These are phyloP conservation scores for Bjerkandera adusta DNA, from an alignment of 1,284 basidiomycete genomes.

Conservation along the genomic window DNA sequence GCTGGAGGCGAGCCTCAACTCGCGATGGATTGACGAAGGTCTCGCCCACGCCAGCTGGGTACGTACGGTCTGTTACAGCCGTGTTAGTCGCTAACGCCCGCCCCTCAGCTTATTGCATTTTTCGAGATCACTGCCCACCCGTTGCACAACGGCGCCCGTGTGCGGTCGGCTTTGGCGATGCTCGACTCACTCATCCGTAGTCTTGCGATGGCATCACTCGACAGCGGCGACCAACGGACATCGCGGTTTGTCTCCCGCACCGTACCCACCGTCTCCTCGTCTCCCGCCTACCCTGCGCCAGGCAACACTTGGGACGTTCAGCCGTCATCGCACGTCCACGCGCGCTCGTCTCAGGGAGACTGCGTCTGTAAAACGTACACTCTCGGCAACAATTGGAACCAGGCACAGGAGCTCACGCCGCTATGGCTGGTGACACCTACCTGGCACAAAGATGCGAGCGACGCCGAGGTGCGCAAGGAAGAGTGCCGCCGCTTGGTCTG, in stretches of 20 bases:
- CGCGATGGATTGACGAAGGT: constrained; percentile 67
- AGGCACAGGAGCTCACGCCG: constrained; percentile 51
- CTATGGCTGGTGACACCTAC: constrained; percentile 62
- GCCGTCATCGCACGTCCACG: neutral
- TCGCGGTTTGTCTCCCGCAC: constrained; percentile 46
- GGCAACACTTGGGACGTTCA: constrained; percentile 2
- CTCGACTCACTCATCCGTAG: constrained; percentile 67
- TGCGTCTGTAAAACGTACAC: constrained; percentile 57
- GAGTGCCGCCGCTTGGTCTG: constrained; percentile 71
- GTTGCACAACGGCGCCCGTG: constrained; percentile 48
- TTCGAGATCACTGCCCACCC: constrained; percentile 74
- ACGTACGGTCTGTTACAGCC: constrained; percentile 23
- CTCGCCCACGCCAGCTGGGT: constrained; percentile 77
- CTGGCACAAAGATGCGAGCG: constrained; percentile 58
- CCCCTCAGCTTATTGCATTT: constrained; percentile 55
- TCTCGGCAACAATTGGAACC: constrained; percentile 49
- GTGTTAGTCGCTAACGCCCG: neutral
- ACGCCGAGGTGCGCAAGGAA: constrained; percentile 64
- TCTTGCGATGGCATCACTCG: constrained; percentile 50
- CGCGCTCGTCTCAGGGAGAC: constrained; percentile 19
- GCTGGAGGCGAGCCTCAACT: constrained; percentile 68
- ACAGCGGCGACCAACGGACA: constrained; percentile 37
- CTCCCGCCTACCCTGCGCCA: neutral
- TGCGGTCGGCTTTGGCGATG: constrained; percentile 53
- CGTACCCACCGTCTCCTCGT: constrained; percentile 31